Evolutionary conservation across 352 stramenopile species (phyloP).

Genomic region (Pythium monospermum): DNA sequence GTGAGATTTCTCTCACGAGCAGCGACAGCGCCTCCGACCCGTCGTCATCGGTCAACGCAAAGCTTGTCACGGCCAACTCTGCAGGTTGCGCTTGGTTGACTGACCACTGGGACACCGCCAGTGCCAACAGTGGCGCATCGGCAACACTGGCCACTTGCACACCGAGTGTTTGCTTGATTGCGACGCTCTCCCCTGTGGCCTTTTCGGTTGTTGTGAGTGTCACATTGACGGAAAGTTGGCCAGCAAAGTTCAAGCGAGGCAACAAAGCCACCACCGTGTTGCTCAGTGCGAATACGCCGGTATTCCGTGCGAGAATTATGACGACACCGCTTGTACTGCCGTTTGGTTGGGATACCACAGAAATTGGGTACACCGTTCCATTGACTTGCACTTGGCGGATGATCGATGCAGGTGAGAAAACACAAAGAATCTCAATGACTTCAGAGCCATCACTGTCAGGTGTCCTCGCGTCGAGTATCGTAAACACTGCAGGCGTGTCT

Average conservation of each 20-base stretch:
- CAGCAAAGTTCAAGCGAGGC: slow-evolving; percentile 33
- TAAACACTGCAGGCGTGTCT: slow-evolving; percentile 28
- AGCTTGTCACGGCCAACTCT: slow-evolving; percentile 24
- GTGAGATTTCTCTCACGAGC: slow-evolving; percentile 15
- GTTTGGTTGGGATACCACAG: not conserved
- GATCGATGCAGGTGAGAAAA: slow-evolving; percentile 27
- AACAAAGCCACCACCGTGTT: slow-evolving; percentile 27
- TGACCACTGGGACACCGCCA: slow-evolving; percentile 14
- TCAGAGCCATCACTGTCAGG: slow-evolving; percentile 46
- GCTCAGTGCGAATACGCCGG: slow-evolving; percentile 2
- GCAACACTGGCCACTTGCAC: slow-evolving; percentile 29
- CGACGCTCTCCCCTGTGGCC: slow-evolving; percentile 20
- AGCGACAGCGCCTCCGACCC: slow-evolving; percentile 38
- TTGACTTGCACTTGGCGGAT: slow-evolving; percentile 30
- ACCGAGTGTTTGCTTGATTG: slow-evolving; percentile 19
- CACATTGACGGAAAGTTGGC: slow-evolving; percentile 29
- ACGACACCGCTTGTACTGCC: slow-evolving; percentile 9
- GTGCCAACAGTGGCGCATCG: slow-evolving; percentile 27
- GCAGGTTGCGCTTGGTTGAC: slow-evolving; percentile 32
- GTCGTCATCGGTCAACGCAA: slow-evolving; percentile 34
- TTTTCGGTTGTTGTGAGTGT: slow-evolving; percentile 25
- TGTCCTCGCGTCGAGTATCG: slow-evolving; percentile 32
- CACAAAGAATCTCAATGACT: slow-evolving; percentile 34
- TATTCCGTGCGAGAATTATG: slow-evolving; percentile 19
- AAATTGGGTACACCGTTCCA: slow-evolving; percentile 12